Conservation (phyloP, 2,329 filamentous ascomycete genomes). For the Colletotrichum sp. region DNA sequence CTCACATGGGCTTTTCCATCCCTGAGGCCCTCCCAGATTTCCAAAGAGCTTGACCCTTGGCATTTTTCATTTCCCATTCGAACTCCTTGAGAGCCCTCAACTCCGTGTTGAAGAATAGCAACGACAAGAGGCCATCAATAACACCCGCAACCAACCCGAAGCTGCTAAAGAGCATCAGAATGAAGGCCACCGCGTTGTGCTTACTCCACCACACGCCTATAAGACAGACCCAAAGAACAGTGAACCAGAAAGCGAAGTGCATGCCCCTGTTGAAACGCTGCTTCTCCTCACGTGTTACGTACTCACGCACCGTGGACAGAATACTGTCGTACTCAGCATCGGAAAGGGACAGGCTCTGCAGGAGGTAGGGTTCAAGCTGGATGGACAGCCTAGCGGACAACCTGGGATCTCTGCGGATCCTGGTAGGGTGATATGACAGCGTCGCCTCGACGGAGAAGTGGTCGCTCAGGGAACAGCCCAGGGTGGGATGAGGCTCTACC, state of each 20-base stretch:
- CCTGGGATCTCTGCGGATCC: conserved; percentile 30
- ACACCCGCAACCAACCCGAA: conserved; percentile 77
- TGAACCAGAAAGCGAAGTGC: conserved; percentile 75
- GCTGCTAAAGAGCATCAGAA: conserved; percentile 81
- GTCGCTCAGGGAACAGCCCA: conserved; percentile 89
- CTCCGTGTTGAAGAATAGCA: conserved; percentile 87
- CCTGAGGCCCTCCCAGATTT: not conserved
- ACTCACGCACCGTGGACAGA: conserved; percentile 70
- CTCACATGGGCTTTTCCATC: not conserved
- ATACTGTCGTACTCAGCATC: conserved; percentile 64
- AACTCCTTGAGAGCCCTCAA: conserved; percentile 86
- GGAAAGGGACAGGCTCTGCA: conserved; percentile 25
- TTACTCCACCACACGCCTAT: conserved; percentile 88
- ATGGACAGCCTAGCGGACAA: conserved; percentile 20
- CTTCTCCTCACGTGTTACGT: conserved; percentile 71
- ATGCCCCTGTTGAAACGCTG: conserved; percentile 75
- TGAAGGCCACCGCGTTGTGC: conserved; percentile 76
- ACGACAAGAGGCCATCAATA: conserved; percentile 83
- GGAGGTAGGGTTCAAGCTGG: conserved; percentile 34
- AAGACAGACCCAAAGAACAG: conserved; percentile 75
- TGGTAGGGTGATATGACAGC: conserved; percentile 54
- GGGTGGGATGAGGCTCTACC: conserved; percentile 78
- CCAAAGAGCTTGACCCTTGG: conserved; percentile 42
- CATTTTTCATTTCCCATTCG: conserved; percentile 86
- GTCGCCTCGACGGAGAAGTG: conserved; percentile 92